Evolutionary conservation across 768 basidiomycete genomes (phyloP), one percentile per base, ranked within the genome.

Genomic region (Crucibulum laeve): DNA sequence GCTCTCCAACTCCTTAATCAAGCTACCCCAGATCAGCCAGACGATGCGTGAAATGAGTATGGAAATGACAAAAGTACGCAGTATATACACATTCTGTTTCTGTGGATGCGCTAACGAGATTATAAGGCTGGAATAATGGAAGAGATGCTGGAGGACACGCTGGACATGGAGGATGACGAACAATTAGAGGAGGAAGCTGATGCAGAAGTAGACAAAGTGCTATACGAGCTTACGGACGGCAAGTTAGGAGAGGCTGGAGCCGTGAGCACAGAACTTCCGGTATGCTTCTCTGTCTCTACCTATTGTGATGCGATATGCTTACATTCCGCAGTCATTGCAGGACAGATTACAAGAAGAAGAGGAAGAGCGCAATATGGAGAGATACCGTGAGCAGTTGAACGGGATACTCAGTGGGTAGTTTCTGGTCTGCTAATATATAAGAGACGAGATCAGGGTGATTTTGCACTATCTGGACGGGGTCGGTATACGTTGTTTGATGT

Each of bases 1-100:
- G 67, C 74, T 94, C 32, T 94, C 93, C n/a, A 98, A 95, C 67
- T 69, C 85, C 21, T 76, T 98, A 37, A 71, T 98, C 51, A 93
- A 84, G 55, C 74, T 99, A 13, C 96, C 96, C 14, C 92, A 98
- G 61, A 80, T 98, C 38, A 87, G 85, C 64, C 84, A 82, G 49
- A 79, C 80, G 1, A 99, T 99, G 96, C 80, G 92, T 25, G 88
- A 96, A 57, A 94, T 99, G 92, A 91, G 87, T 54, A 91, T 94
- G 86, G 96, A 99, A 65, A 97, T 98, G 96, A 98, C 90, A 49
- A 98, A 98, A 80, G 95, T 87, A 52, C 30, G 71, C 28, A 8
- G 44, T 25, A 5, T 22, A 19, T 40, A 15, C 5, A 36, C 24
- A n/a, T n/a, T n/a, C n/a, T n/a, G n/a, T n/a, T n/a, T n/a, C n/a